phyloP scores from a whole-genome alignment of 2,329 filamentous ascomycete genomes.

The Monilinia polystroma region DNA sequence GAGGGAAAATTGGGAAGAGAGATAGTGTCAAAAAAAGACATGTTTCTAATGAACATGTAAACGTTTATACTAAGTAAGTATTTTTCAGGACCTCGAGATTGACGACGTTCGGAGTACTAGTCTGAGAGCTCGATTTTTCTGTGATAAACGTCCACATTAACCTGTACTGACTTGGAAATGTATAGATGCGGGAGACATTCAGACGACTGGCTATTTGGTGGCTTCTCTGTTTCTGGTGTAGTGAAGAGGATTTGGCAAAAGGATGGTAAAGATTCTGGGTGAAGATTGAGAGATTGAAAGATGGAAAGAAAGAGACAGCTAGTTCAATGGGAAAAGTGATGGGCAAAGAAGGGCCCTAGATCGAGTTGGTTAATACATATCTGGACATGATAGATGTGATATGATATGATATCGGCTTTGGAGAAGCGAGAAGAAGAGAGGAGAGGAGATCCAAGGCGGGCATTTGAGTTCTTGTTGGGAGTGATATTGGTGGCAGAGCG shows the following conservation, averaged over 20 bases:
- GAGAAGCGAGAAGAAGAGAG: not conserved
- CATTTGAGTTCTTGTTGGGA: not conserved
- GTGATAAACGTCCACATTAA: not conserved
- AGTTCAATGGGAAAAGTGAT: not conserved
- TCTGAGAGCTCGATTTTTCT: not conserved
- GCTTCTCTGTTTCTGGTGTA: conserved; percentile 17
- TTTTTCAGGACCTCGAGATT: not conserved
- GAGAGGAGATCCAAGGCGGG: not conserved
- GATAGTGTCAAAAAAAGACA: conserved; percentile 17
- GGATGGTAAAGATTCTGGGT: conserved; percentile 19
- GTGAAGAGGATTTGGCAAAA: conserved; percentile 26
- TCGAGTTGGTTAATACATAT: not conserved
- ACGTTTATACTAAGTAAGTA: conserved; percentile 26
- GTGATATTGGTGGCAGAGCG: not conserved
- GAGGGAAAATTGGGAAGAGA: conserved; percentile 15
- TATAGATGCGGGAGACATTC: conserved; percentile 26
- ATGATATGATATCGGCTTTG: not conserved
- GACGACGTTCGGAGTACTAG: not conserved
- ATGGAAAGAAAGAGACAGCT: not conserved
- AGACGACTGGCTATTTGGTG: conserved; percentile 28
- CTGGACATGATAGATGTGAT: not conserved
- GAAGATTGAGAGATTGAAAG: not conserved
- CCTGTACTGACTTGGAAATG: not conserved
- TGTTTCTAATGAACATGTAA: conserved; percentile 14
- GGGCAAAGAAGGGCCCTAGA: not conserved